These are phyloP conservation scores for Leptographium procerum DNA, from an alignment of 2,329 filamentous ascomycete genomes.

Conservation along the genomic window DNA sequence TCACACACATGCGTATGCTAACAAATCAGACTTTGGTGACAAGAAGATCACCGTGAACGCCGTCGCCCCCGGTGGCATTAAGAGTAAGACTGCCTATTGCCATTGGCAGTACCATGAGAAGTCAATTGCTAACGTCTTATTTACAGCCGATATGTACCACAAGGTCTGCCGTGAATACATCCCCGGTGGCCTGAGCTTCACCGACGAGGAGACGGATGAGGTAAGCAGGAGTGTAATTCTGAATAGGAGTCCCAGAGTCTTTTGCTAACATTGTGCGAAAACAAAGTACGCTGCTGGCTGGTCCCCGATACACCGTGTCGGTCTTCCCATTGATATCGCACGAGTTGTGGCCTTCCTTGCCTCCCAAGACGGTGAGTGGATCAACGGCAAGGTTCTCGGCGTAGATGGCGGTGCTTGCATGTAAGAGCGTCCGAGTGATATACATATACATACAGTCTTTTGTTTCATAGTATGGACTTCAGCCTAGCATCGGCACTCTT, in stretches of 20 bases:
- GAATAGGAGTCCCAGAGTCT: neutral
- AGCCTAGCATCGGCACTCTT: neutral
- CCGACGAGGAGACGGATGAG: slow-evolving; percentile 15
- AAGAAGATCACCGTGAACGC: slow-evolving; percentile 26
- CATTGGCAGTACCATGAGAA: neutral
- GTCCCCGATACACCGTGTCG: slow-evolving; percentile 21
- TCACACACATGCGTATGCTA: neutral
- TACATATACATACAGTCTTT: neutral
- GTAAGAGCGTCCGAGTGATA: slow-evolving; percentile 4
- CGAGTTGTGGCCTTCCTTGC: slow-evolving; percentile 21
- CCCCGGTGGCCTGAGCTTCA: slow-evolving; percentile 22
- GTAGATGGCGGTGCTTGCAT: slow-evolving; percentile 15
- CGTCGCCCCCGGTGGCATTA: slow-evolving; percentile 23
- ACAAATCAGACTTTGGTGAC: slow-evolving; percentile 19
- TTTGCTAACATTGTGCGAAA: neutral
- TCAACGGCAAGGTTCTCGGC: slow-evolving; percentile 28
- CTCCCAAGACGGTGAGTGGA: slow-evolving; percentile 22
- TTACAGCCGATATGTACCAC: slow-evolving; percentile 20
- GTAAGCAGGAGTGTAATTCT: neutral
- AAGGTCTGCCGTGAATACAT: slow-evolving; percentile 27
- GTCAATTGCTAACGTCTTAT: neutral
- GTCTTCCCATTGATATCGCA: slow-evolving; percentile 22
- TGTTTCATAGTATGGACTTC: neutral
- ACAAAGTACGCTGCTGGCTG: slow-evolving; percentile 22
- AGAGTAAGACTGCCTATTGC: slow-evolving; percentile 14